These are phyloP conservation scores for Nymphaea thermarum DNA, from an alignment of 164 flowering plant species.

Conservation along the genomic window DNA sequence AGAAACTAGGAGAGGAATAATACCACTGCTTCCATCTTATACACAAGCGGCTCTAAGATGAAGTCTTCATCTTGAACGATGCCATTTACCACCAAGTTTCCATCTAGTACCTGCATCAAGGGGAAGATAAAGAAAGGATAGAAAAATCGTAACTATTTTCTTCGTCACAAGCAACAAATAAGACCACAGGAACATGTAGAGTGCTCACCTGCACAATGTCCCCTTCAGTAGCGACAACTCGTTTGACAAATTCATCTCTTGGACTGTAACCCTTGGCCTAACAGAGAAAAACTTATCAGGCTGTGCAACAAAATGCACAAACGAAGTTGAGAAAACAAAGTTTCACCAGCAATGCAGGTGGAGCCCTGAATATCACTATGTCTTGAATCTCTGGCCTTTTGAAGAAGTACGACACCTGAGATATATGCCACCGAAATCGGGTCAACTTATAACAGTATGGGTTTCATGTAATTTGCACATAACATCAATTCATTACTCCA, in stretches of 20 bases:
- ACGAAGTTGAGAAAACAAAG: not conserved
- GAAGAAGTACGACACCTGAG: slow-evolving; percentile 80
- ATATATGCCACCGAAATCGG: not conserved
- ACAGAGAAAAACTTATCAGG: slow-evolving; percentile 3
- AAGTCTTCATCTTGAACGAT: slow-evolving; percentile 67
- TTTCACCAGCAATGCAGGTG: slow-evolving; percentile 62
- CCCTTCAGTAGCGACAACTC: slow-evolving; percentile 87
- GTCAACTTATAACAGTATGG: no score
- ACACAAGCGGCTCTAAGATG: slow-evolving; percentile 77
- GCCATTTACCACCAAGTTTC: slow-evolving; percentile 73
- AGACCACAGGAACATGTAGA: not conserved
- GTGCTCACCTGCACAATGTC: slow-evolving; percentile 69
- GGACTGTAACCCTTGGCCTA: slow-evolving; percentile 67
- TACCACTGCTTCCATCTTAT: slow-evolving; percentile 81
- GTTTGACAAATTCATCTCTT: slow-evolving; percentile 73
- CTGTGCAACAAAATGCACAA: not conserved
- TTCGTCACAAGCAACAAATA: not conserved
- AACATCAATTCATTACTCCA: no score
- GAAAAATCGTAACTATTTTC: no score
- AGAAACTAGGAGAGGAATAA: not conserved
- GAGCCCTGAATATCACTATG: slow-evolving; percentile 88
- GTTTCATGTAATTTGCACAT: no score
- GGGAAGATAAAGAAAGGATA: not conserved
- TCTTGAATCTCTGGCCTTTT: slow-evolving; percentile 76
- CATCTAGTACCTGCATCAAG: slow-evolving; percentile 53